Evolutionary conservation across 768 basidiomycete genomes (phyloP), one percentile per base, ranked within the genome.

Genomic region (Phylloporus sp.): DNA sequence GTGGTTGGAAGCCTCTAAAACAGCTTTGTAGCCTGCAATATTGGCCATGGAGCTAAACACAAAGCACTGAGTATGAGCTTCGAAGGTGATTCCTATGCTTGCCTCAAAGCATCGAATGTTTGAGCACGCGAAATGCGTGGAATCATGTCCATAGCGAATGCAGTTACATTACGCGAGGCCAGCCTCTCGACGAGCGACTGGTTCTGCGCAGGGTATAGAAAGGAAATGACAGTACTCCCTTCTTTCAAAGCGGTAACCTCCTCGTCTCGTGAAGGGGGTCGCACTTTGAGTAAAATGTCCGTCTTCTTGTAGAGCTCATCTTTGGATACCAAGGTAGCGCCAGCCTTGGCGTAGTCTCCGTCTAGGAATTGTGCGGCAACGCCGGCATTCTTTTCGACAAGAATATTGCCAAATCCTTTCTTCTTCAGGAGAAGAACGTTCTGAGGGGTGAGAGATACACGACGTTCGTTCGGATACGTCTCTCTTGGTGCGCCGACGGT

Each of bases 11-110:
- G 90, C 90, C 65, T 93, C 90, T 61, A 93, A 65, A 38, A 93
- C 89, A 32, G 90, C 90, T 64, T 93, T 90, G 66, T 93, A 93
- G 11, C 90, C 90, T n/a, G 89, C 79, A 33, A 90, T 92, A 61
- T 92, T 93, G n/a, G 86, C 83, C 90, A 93, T 93, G 21, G 89
- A 91, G 58, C 90, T 90, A 28, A 23, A 26, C 23, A 31, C 14
- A 24, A 17, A 33, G 42, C 13, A 32, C 42, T 39, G 26, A 28
- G 6, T 38, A 36, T n/a, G 44, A 24, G 51, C 33, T 39, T 38
- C 42, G 26, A 11, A 15, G 13, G 41, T 9, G 24, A 22, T 50
- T 27, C 44, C 14, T 21, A 52, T 36, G 45, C 64, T 53, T 44
- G 86, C 88, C 87, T 90, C 56, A 93, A 69, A 29, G 85, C 90